Evolutionary conservation across 2,329 filamentous ascomycete genomes (phyloP).

Genomic region (Curvularia verruculosa): DNA sequence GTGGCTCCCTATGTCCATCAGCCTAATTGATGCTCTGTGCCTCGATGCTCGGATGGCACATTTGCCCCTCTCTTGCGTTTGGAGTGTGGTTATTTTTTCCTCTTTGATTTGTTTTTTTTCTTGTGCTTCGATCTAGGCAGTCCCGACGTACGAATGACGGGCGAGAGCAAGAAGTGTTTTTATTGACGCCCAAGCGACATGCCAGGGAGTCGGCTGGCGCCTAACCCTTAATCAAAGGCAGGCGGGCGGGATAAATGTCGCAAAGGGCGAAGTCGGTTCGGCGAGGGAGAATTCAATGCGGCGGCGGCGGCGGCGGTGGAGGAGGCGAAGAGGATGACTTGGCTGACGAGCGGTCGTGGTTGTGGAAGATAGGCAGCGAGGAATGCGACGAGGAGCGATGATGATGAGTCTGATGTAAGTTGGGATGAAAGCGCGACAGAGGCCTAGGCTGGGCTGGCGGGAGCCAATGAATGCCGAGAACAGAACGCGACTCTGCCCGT

Average conservation of each 20-base stretch:
- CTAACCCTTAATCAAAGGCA: slow-evolving; percentile 23
- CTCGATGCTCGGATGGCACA: slow-evolving; percentile 8
- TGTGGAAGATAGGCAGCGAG: slow-evolving; percentile 4
- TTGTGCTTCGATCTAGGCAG: not conserved
- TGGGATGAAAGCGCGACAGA: slow-evolving; percentile 18
- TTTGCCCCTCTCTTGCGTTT: not conserved
- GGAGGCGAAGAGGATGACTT: slow-evolving; percentile 20
- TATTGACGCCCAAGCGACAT: slow-evolving; percentile 41
- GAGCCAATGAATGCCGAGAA: slow-evolving; percentile 23
- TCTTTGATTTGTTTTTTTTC: not conserved
- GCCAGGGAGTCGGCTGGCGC: slow-evolving; percentile 27
- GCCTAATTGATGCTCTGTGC: slow-evolving; percentile 24
- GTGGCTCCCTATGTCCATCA: slow-evolving; percentile 40
- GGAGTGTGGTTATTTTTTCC: not conserved
- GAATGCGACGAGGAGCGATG: slow-evolving; percentile 10
- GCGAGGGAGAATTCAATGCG: slow-evolving; percentile 13
- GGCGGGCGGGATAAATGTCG: slow-evolving; percentile 4
- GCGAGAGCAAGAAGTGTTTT: slow-evolving; percentile 14
- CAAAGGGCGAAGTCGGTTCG: not conserved
- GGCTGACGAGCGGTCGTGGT: slow-evolving; percentile 14
- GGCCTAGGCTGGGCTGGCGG: slow-evolving; percentile 13
- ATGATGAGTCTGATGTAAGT: slow-evolving; percentile 27
- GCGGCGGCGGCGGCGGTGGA: slow-evolving; percentile 8
- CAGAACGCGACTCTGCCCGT: slow-evolving; percentile 1
- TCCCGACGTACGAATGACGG: slow-evolving; percentile 16